Evolutionary conservation across 768 basidiomycete species (phyloP).

Genomic region (Epithele typhae): DNA sequence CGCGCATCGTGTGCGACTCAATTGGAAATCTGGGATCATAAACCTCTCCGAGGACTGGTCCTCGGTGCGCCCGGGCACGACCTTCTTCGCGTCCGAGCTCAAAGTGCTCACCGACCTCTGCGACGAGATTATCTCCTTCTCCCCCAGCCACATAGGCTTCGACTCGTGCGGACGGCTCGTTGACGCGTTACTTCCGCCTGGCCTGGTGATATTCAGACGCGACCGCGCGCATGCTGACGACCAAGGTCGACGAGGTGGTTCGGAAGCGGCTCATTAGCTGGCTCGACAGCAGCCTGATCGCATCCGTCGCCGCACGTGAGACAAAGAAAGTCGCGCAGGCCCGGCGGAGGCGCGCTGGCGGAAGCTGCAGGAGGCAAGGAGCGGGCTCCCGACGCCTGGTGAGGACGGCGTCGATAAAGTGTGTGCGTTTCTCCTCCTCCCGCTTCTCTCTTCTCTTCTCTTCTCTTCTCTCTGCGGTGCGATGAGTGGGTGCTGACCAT

Average conservation of each 20-base stretch:
- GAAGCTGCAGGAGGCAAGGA: constrained; percentile 47
- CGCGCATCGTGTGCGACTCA: constrained; percentile 92
- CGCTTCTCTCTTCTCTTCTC: too few relatives aligned
- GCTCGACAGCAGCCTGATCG: constrained; percentile 93
- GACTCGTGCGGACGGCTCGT: constrained; percentile 79
- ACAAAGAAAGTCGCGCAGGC: constrained; percentile 86
- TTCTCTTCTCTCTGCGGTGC: not conserved
- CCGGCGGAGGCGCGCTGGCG: constrained; percentile 63
- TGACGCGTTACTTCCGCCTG: constrained; percentile 82
- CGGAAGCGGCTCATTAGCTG: constrained; percentile 97
- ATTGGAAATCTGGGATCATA: constrained; percentile 98
- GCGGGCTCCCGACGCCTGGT: constrained; percentile 50
- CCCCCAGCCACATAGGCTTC: constrained; percentile 94
- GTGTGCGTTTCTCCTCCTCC: constrained; percentile 37
- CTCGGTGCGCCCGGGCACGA: constrained; percentile 73
- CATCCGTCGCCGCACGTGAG: constrained; percentile 89
- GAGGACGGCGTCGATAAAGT: constrained; percentile 43
- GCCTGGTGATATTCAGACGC: constrained; percentile 80
- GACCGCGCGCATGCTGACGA: constrained; percentile 55
- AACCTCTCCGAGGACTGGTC: constrained; percentile 95
- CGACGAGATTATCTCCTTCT: constrained; percentile 92
- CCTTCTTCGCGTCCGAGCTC: constrained; percentile 95
- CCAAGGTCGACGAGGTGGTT: constrained; percentile 87
- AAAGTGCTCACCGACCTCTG: constrained; percentile 90
- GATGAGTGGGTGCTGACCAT: not conserved